Evolutionary conservation across 73 alveolate species (phyloP).

Genomic region (Stentor coeruleus): DNA sequence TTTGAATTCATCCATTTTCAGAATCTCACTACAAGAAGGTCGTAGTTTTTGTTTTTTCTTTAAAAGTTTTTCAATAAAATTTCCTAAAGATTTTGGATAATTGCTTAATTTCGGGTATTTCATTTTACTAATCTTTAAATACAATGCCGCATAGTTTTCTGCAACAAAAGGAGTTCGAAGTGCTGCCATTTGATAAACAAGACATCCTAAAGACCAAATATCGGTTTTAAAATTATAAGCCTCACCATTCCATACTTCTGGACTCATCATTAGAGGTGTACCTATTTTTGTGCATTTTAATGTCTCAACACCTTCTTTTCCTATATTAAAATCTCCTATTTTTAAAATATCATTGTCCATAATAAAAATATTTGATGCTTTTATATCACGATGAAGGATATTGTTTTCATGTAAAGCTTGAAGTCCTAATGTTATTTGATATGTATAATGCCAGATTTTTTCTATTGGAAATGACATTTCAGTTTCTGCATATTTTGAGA

Average conservation of each 20-base stretch:
- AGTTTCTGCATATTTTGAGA: neutral
- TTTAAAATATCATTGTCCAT: constrained; percentile 83
- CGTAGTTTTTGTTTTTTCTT: neutral
- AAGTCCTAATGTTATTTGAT: constrained; percentile 46
- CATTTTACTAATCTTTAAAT: constrained; percentile 33
- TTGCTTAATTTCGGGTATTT: neutral
- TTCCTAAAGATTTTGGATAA: neutral
- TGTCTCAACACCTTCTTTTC: constrained; percentile 77
- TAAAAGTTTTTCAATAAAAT: too few species aligned
- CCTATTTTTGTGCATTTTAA: constrained; percentile 66
- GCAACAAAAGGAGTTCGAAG: constrained; percentile 92
- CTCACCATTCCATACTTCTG: constrained; percentile 39
- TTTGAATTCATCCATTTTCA: neutral
- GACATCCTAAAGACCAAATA: constrained; percentile 35
- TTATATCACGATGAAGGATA: constrained; percentile 85
- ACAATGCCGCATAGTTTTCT: constrained; percentile 60
- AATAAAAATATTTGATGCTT: constrained; percentile 77
- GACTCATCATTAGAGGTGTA: constrained; percentile 33
- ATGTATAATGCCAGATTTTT: neutral
- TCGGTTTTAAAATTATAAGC: constrained; percentile 34
- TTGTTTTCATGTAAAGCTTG: constrained; percentile 76
- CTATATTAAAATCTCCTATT: constrained; percentile 89
- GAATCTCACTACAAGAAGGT: neutral
- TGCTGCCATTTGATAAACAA: constrained; percentile 56
- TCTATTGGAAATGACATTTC: neutral